These are phyloP conservation scores for Ophiosphaerella narmari DNA, from an alignment of 2,329 filamentous ascomycete genomes.

Conservation along the genomic window DNA sequence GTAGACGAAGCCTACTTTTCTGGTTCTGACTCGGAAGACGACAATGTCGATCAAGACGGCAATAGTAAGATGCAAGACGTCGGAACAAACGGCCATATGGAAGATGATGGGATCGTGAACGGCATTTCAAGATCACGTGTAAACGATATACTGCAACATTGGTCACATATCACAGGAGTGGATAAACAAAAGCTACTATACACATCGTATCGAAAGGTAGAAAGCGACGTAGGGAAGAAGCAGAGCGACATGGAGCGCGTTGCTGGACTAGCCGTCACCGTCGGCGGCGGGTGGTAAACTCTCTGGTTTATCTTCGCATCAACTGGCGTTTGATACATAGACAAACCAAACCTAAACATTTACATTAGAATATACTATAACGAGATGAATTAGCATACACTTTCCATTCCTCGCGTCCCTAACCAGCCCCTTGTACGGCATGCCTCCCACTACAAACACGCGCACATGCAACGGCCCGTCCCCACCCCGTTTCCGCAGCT, in stretches of 20 bases:
- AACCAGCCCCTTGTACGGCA: no score
- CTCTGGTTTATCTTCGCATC: neutral
- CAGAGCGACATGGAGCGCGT: conserved; percentile 77
- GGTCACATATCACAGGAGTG: conserved; percentile 74
- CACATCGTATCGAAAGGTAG: conserved; percentile 88
- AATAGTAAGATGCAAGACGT: conserved; percentile 38
- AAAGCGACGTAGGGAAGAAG: conserved; percentile 84
- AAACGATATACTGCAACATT: conserved; percentile 72
- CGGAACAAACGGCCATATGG: conserved; percentile 4
- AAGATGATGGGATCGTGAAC: conserved; percentile 52
- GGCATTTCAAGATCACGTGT: conserved; percentile 70
- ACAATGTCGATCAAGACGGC: conserved; percentile 44
- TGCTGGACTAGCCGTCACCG: conserved; percentile 84
- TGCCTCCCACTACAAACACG: no score
- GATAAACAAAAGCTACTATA: conserved; percentile 73
- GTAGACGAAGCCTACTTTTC: conserved; percentile 83
- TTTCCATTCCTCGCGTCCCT: neutral
- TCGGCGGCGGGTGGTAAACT: conserved; percentile 85
- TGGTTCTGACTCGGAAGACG: conserved; percentile 55
- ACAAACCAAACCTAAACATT: conserved; percentile 9
- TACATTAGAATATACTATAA: neutral
- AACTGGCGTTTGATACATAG: conserved; percentile 1
- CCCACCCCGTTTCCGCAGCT: neutral
- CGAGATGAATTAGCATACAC: neutral
- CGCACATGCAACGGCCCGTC: neutral